phyloP scores from a whole-genome alignment of 2,329 filamentous ascomycete species.

The Pseudogymnoascus sp. region DNA sequence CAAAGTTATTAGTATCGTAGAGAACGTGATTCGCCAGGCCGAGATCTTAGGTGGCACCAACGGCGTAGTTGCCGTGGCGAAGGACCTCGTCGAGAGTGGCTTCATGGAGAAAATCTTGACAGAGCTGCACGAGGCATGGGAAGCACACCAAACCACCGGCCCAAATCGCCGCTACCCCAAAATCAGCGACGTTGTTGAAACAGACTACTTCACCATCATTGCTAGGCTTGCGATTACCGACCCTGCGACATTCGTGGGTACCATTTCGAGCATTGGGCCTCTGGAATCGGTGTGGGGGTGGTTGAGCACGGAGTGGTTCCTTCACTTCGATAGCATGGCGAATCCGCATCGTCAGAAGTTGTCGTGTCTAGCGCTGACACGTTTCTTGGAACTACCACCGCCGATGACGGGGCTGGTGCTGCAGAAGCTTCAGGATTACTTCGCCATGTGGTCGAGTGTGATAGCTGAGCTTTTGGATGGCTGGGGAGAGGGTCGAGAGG shows the following conservation, averaged over 20 bases:
- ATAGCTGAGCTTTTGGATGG: conserved; percentile 60
- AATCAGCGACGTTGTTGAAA: conserved; percentile 69
- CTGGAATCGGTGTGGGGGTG: conserved; percentile 51
- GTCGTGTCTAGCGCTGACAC: conserved; percentile 64
- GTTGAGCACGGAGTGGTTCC: conserved; percentile 61
- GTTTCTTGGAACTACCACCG: conserved; percentile 58
- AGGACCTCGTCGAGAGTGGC: conserved; percentile 57
- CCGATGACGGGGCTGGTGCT: conserved; percentile 49
- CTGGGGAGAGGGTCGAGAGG: conserved; percentile 45
- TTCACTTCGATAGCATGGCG: conserved; percentile 60
- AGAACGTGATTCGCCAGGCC: conserved; percentile 58
- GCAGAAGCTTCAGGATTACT: conserved; percentile 61
- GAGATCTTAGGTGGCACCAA: conserved; percentile 53
- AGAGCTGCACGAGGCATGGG: conserved; percentile 60
- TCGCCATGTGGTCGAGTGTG: conserved; percentile 68
- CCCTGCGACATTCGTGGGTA: conserved; percentile 59
- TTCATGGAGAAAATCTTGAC: conserved; percentile 59
- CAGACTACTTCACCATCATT: conserved; percentile 79
- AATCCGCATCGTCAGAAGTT: conserved; percentile 63
- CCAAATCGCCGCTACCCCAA: conserved; percentile 64
- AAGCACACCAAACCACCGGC: conserved; percentile 74
- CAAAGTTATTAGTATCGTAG: conserved; percentile 54
- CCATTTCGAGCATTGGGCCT: conserved; percentile 39
- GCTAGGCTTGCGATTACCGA: conserved; percentile 70
- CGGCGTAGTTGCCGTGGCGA: conserved; percentile 57